Evolutionary conservation across 441 rosid genomes (phyloP), one percentile per base, ranked within the genome.

Genomic region (Adansonia madagascariensis): DNA sequence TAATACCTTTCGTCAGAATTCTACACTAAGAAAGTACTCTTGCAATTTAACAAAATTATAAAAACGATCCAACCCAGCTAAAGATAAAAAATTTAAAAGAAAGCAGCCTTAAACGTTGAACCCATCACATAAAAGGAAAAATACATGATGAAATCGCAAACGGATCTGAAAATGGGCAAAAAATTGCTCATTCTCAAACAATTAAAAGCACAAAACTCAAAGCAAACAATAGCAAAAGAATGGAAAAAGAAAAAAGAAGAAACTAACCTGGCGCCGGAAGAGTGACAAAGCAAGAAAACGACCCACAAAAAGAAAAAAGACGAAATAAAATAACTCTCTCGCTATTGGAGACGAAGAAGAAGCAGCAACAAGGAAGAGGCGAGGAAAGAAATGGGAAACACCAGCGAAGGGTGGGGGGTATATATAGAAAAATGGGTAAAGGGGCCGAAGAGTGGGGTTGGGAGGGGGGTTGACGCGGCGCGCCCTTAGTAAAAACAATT

Each of bases 351-450:
- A 12, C 15, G 73, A 18, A 67, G 47, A 41, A 67, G 56, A 59
- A 5, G 80, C 27, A 41, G 46, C 14, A 71, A 52, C 41, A 2
- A 43, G 0, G 14, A 24, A n/a, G n/a, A 11, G n/a, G n/a, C 0
- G 14, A 24, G 6, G 20, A 60, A 69, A 52, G 31, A 75, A 78
- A 82, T 71, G 73, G 61, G 68, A 59, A 67, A 84, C 71, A 0
- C 53, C 15, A 52, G 56, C 3, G 67, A 22, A 12, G 63, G 71
- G 41, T 4, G 5, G 76, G 50, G 80, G 59, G 73, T 75, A 80
- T 82, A 74, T 78, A 85, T 81, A 85, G 77, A 82, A 6, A 27
- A 24, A 27, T 10, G 72, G 55, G 17, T 20, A 44, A 60, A n/a
- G 55, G 53, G 12, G 7, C 18, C 35, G 55, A 52, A 59, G 57